These are phyloP conservation scores for Thuja plicata DNA, from an alignment of 83 land plant species.

Conservation along the genomic window DNA sequence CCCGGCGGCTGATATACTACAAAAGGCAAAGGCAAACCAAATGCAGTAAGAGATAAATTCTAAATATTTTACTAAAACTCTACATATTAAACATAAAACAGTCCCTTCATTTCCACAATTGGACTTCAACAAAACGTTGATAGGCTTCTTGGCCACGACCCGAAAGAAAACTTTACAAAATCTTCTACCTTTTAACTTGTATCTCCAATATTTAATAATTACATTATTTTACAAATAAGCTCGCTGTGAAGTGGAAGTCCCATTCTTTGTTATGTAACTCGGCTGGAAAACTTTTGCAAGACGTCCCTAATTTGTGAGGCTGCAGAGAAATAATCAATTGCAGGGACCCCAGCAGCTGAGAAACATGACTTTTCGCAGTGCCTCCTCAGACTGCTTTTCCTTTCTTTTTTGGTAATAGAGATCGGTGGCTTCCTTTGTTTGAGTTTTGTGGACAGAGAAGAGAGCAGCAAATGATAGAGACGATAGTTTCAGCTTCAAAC, in stretches of 20 bases:
- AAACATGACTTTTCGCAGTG: not conserved
- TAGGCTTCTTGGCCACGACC: too few species aligned
- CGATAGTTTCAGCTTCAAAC: not conserved
- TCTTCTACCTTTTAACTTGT: too few species aligned
- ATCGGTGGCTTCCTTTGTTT: not conserved
- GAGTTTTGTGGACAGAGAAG: not conserved
- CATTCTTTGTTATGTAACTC: not conserved
- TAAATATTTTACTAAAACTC: too few species aligned
- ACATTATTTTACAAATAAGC: not conserved
- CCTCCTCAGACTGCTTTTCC: not conserved
- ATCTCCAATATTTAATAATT: not conserved
- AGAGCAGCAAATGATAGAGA: not conserved
- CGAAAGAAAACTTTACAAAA: too few species aligned
- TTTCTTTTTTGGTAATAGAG: too few species aligned
- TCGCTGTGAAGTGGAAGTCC: not conserved
- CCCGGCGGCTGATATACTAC: too few species aligned
- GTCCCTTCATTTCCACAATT: too few species aligned
- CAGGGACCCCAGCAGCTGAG: not conserved
- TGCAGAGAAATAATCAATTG: too few species aligned
- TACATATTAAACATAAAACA: too few species aligned
- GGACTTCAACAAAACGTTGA: too few species aligned
- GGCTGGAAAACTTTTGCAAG: not conserved
- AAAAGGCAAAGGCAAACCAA: too few species aligned
- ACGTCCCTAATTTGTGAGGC: not conserved
- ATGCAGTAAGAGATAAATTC: too few species aligned